phyloP scores from a whole-genome alignment of 768 basidiomycete species.

The Phlebiopsis flavidoalba region DNA sequence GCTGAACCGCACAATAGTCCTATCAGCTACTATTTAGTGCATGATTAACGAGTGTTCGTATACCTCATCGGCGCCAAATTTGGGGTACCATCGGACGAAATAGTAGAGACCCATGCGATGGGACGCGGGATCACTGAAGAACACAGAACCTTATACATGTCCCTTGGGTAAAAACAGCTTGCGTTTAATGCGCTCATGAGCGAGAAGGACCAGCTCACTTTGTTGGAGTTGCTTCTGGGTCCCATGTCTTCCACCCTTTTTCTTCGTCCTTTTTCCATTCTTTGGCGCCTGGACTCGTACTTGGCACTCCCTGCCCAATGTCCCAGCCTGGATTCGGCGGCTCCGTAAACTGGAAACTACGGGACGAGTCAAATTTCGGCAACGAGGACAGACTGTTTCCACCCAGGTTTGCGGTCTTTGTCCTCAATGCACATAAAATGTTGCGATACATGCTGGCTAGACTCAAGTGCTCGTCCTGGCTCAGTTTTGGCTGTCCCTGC shows the following conservation, averaged over 20 bases:
- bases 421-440: too few species aligned
- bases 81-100: conserved; percentile 41
- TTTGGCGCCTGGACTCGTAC: not conserved
- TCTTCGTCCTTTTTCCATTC: not conserved
- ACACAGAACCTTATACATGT: conserved; percentile 44
- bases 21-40: too few species aligned
- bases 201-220: not conserved
- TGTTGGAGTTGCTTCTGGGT: not conserved
- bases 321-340: conserved; percentile 3
- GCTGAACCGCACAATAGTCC: not conserved
- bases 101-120: conserved; percentile 60
- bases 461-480: too few species aligned
- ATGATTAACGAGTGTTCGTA: not conserved
- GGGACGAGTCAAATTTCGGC: not conserved
- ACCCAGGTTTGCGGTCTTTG: not conserved
- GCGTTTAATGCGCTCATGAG: not conserved
- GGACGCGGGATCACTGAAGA: conserved; percentile 64
- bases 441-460: too few species aligned
- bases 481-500: too few species aligned
- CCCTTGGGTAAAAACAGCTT: not conserved
- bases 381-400: not conserved
- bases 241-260: conserved; percentile 1
- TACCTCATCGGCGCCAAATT: conserved; percentile 71
- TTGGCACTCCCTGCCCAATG: not conserved
- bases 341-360: not conserved